phyloP scores from a whole-genome alignment of 2,329 filamentous ascomycete genomes.

The Sporothrix curviconia region DNA sequence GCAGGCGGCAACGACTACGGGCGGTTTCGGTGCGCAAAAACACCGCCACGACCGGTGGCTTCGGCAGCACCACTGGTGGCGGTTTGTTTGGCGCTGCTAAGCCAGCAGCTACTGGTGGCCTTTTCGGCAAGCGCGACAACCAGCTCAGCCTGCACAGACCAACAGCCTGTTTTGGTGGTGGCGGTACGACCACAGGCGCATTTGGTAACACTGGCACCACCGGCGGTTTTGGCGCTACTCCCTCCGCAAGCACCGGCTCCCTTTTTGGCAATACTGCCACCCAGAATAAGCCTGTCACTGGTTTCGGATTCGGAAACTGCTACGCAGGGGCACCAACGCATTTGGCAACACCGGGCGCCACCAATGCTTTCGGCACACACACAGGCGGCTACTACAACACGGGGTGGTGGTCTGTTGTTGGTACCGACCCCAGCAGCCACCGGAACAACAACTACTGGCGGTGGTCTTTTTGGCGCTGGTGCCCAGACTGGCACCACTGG shows the following conservation, averaged over 20 bases:
- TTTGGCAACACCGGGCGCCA: conserved; percentile 37
- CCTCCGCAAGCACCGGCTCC: conserved; percentile 23
- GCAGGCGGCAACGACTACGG: conserved; percentile 30
- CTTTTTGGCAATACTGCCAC: conserved; percentile 24
- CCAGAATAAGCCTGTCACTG: conserved; percentile 25
- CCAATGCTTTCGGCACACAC: conserved; percentile 23
- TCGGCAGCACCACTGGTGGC: conserved; percentile 29
- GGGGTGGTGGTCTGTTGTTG: conserved; percentile 38
- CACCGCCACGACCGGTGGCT: conserved; percentile 26
- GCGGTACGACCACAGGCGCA: conserved; percentile 19
- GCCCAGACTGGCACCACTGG: conserved; percentile 1
- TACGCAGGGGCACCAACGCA: conserved; percentile 30
- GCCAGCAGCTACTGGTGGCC: conserved; percentile 21
- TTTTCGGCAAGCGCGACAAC: conserved; percentile 32
- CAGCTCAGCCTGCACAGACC: neutral
- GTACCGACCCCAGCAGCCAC: conserved; percentile 30
- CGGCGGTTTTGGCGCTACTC: conserved; percentile 22
- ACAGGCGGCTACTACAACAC: conserved; percentile 21
- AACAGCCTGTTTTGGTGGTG: conserved; percentile 9
- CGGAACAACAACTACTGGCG: conserved; percentile 1
- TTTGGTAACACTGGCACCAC: conserved; percentile 21
- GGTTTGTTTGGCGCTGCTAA: conserved; percentile 34
- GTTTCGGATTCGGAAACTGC: conserved; percentile 22
- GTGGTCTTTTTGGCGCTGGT: conserved; percentile 14
- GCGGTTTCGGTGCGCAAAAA: conserved; percentile 28